Evolutionary conservation across 495 filamentous ascomycete species (phyloP).

Genomic region (Neurospora intermedia): DNA sequence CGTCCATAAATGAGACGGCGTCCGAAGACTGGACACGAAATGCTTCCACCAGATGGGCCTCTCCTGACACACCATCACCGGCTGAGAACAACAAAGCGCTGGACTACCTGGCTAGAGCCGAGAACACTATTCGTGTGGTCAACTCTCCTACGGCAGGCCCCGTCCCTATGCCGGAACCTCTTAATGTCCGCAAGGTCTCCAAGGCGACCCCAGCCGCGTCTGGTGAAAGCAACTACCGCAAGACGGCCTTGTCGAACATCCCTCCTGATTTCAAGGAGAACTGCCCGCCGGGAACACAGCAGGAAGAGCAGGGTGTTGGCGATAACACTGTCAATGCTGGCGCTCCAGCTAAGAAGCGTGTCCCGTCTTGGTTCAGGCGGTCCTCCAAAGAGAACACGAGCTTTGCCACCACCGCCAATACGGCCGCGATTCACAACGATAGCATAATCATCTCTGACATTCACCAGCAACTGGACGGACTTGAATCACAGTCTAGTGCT

Average conservation of each 20-base stretch:
- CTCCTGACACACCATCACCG: constrained; percentile 21
- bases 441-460: neutral
- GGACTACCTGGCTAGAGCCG: constrained; percentile 23
- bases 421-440: neutral
- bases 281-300: constrained; percentile 4
- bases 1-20: constrained; percentile 41
- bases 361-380: constrained; percentile 57
- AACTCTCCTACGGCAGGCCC: constrained; percentile 21
- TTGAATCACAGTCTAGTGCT: neutral
- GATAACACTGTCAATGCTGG: neutral
- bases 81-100: constrained; percentile 24
- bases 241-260: neutral
- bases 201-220: neutral
- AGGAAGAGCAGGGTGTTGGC: neutral
- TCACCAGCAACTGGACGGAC: neutral
- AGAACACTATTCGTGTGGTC: constrained; percentile 43
- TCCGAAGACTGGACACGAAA: constrained; percentile 19
- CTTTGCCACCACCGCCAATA: constrained; percentile 9
- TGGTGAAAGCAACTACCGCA: neutral
- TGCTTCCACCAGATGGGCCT: constrained; percentile 15
- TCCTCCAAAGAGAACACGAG: constrained; percentile 31
- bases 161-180: constrained; percentile 25
- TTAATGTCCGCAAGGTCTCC: constrained; percentile 42
- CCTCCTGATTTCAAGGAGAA: neutral
- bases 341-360: constrained; percentile 38